Conservation (phyloP, 176 grass and related monocot genomes). For the Eleusine indica region DNA sequence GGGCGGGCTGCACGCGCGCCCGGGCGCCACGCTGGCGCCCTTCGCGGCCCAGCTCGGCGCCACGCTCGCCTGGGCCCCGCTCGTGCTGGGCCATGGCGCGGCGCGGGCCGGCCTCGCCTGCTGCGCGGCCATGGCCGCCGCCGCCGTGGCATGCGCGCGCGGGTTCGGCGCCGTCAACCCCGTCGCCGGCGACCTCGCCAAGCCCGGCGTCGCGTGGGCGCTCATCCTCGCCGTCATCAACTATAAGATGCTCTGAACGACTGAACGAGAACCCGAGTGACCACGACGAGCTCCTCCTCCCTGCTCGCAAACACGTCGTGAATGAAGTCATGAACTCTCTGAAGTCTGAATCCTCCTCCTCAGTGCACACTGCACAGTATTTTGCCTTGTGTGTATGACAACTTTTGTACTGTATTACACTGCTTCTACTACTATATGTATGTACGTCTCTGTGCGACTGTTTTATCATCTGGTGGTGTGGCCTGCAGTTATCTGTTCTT, state of each 20-base stretch:
- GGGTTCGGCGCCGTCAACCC: slow-evolving; percentile 61
- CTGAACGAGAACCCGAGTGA: too few relatives aligned
- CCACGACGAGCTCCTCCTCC: too few relatives aligned
- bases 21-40: slow-evolving; percentile 40
- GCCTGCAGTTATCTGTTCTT: too few relatives aligned
- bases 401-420: background rate
- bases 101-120: slow-evolving; percentile 41
- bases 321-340: too few relatives aligned
- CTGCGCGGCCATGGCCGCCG: slow-evolving; percentile 37
- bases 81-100: slow-evolving; percentile 42
- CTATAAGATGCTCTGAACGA: slow-evolving; percentile 52
- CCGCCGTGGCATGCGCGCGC: slow-evolving; percentile 34
- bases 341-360: too few relatives aligned
- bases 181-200: slow-evolving; percentile 63
- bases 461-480: too few relatives aligned
- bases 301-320: too few relatives aligned
- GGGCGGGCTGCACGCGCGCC: slow-evolving; percentile 64
- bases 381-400: background rate
- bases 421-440: background rate
- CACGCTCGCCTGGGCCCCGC: slow-evolving; percentile 53
- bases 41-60: slow-evolving; percentile 49
- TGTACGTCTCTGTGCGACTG: background rate
- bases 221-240: slow-evolving; percentile 73
- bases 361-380: background rate
- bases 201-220: slow-evolving; percentile 66